Conservation (phyloP, 805 yeast species). For the Starmerella geochares region DNA sequence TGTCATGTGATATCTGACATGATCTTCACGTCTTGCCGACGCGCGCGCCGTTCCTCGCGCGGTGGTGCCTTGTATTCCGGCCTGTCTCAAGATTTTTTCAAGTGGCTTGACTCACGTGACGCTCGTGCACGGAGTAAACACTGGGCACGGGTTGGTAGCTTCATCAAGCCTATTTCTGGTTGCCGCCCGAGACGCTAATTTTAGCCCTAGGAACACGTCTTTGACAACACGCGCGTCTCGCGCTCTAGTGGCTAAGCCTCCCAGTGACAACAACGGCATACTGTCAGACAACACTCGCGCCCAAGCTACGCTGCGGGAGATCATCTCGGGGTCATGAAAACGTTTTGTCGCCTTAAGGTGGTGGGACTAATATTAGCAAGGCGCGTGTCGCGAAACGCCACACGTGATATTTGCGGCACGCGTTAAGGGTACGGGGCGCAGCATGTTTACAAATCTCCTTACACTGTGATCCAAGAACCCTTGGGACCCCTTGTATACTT, state of each 20-base stretch:
- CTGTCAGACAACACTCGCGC: too few relatives aligned
- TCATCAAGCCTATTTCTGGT: not conserved
- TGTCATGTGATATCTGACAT: too few relatives aligned
- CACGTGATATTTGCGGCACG: slow-evolving; percentile 2
- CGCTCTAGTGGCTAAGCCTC: too few relatives aligned
- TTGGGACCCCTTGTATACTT: not conserved
- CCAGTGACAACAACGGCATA: too few relatives aligned
- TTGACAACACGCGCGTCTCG: too few relatives aligned
- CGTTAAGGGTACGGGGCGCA: slow-evolving; percentile 15
- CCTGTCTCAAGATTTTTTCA: not conserved
- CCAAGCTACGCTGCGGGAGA: too few relatives aligned
- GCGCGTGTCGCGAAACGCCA: slow-evolving; percentile 2
- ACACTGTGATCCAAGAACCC: not conserved
- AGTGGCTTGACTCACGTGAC: not conserved
- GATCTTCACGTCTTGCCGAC: too few relatives aligned
- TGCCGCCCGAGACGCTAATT: not conserved
- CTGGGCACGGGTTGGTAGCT: not conserved
- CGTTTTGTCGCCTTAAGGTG: too few relatives aligned
- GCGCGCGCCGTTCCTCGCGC: too few relatives aligned
- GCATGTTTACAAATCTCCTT: slow-evolving; percentile 17
- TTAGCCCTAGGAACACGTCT: too few relatives aligned
- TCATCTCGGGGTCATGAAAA: too few relatives aligned
- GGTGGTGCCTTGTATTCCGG: too few relatives aligned
- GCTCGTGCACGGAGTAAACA: not conserved
- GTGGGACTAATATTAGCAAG: not conserved